Conservation (phyloP, 768 basidiomycete species). For the Mycena haematopus region DNA sequence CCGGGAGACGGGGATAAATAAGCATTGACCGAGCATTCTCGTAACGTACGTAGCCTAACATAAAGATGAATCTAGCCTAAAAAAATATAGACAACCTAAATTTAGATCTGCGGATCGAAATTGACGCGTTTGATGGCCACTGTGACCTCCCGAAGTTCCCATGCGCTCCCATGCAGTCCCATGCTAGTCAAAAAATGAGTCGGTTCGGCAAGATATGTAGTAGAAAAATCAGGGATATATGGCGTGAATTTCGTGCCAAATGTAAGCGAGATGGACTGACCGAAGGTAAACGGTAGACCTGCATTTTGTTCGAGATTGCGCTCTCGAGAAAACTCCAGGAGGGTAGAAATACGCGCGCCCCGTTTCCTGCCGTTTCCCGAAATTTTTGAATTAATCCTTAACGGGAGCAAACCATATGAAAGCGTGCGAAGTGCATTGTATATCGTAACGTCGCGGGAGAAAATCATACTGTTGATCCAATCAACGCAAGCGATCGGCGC, state of each 20-base stretch:
- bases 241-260: not conserved
- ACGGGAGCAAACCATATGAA: not conserved
- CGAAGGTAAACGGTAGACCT: not conserved
- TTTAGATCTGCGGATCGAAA: not conserved
- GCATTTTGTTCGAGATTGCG: not conserved
- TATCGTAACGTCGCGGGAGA: no score
- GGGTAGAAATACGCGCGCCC: not conserved
- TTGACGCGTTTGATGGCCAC: not conserved
- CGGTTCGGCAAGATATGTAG: not conserved
- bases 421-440: not conserved
- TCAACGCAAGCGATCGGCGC: no score
- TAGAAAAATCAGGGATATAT: no score
- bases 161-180: no score
- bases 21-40: not conserved
- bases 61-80: no score
- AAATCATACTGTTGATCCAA: no score
- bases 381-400: slow-evolving; percentile 2
- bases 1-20: not conserved
- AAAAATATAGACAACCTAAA: not conserved
- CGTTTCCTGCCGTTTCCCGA: not conserved
- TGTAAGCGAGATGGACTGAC: no score
- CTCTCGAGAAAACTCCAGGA: not conserved
- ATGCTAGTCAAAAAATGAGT: not conserved
- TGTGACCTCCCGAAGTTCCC: no score
- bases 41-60: not conserved